A percentile compares a stretch with the other conserved stretches of the same genome.
These are phyloP conservation scores for Eucalyptus sp. DNA, from an alignment of 345 rosid species.

Conservation along the genomic window DNA sequence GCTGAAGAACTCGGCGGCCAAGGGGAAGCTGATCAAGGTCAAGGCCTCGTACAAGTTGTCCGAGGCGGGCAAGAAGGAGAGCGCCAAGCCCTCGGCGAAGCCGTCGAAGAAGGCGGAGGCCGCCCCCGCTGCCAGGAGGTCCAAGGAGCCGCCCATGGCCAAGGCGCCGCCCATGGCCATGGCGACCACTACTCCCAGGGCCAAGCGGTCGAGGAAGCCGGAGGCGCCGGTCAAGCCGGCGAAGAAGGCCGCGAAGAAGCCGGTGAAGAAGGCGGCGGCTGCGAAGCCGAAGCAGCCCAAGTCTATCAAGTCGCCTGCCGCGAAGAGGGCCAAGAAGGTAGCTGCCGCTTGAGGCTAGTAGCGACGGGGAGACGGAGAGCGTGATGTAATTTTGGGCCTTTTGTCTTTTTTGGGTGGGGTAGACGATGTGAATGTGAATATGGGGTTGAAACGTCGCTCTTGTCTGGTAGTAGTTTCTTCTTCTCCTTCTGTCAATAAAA, in stretches of 20 bases:
- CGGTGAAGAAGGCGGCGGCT: not conserved
- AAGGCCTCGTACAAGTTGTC: slow-evolving; percentile 76
- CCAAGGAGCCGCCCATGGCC: not conserved
- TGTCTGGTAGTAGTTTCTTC: not conserved
- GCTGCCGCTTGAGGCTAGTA: not conserved
- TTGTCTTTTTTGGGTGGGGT: not conserved
- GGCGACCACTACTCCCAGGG: not conserved
- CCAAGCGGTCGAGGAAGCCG: not conserved
- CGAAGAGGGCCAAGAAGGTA: slow-evolving; percentile 4
- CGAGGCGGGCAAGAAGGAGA: slow-evolving; percentile 30
- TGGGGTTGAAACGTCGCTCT: not conserved
- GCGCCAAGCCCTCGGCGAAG: slow-evolving; percentile 23
- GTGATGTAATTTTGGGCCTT: not conserved
- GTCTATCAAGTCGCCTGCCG: slow-evolving; percentile 2
- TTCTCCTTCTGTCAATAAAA: not conserved
- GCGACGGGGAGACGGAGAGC: not conserved
- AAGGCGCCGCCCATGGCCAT: not conserved
- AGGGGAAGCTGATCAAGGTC: slow-evolving; percentile 65
- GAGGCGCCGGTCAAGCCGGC: not conserved
- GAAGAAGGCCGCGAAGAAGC: not conserved
- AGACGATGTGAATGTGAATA: not conserved
- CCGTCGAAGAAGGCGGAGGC: slow-evolving; percentile 28
- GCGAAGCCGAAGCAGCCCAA: slow-evolving; percentile 8
- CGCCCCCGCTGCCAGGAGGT: slow-evolving; percentile 16
- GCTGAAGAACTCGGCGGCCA: slow-evolving; percentile 52